Percentiles rank a stretch among this genome's conserved stretches.
phyloP scores from a whole-genome alignment of 2,329 filamentous ascomycete species.

The Cladobotryum mycophilum region DNA sequence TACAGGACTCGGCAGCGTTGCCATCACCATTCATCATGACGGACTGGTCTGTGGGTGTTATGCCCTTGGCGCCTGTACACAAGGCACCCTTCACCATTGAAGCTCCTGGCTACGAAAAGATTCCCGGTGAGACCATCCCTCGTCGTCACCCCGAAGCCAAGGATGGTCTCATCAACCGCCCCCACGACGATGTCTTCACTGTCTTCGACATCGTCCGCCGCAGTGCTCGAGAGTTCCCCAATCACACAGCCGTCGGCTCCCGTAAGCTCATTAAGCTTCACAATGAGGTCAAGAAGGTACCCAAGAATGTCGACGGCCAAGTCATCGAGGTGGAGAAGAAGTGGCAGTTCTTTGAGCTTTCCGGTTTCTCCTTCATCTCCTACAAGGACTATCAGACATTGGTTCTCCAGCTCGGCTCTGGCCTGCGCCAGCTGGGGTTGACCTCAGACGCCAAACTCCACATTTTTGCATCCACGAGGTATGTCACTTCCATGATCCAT shows the following conservation, averaged over 20 bases:
- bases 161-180: constrained; percentile 60
- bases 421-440: constrained; percentile 68
- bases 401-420: constrained; percentile 63
- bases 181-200: constrained; percentile 64
- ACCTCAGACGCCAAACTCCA: constrained; percentile 63
- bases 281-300: constrained; percentile 79
- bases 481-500: constrained; percentile 20
- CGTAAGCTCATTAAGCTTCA: constrained; percentile 72
- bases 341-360: constrained; percentile 85
- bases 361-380: constrained; percentile 67
- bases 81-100: constrained; percentile 72
- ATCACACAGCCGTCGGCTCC: constrained; percentile 60
- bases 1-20: neutral
- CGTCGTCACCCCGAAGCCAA: constrained; percentile 67
- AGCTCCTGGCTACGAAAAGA: constrained; percentile 58
- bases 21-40: constrained; percentile 1
- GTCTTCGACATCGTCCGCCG: constrained; percentile 72
- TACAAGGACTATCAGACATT: constrained; percentile 73
- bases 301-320: constrained; percentile 80
- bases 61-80: constrained; percentile 54
- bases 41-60: constrained; percentile 37
- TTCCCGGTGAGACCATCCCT: constrained; percentile 77
- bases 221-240: constrained; percentile 56
- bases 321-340: constrained; percentile 79
- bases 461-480: constrained; percentile 80